Base-by-base conservation (phyloP, 805 yeast genomes). In the Yamadazyma insecticola region DNA sequence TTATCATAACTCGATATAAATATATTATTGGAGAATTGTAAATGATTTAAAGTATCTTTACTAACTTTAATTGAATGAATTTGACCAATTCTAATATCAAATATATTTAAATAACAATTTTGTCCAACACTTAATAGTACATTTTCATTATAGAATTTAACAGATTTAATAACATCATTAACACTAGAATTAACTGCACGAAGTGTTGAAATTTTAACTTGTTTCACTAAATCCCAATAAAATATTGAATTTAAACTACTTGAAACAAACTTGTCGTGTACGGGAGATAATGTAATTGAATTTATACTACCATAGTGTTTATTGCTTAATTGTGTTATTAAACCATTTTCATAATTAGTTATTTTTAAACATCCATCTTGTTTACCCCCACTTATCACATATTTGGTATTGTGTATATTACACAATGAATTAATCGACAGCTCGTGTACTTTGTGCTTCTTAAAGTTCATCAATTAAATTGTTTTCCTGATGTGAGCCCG, bases 71-170 rank as follows among this genome's bases (percentile, higher is more conserved):
- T 14, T 6, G 39, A 19, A 29, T 34, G 41, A 4, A 53, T 37
- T 10, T 26, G 32, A 5, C 18, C 29, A 6, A 26, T 13, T 16
- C 55, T 39, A 24, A 44, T 33, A 32, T 59, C 65, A 36, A 40
- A 53, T 15, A 57, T 29, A 17, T 41, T 41, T 15, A 57, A 26
- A 12, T 32, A 28, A 29, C 49, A 49, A 28, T 48, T 50, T 12
- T 41, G 37, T 2, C 63, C 63, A 32, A 59, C 55, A 13, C 50
- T 30, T 0, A 44, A 52, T 13, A 51, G 24, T 31, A 56, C 22
- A 13, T 43, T 32, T 15, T 43, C 37, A 23, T 41, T 44, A 21
- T 55, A 23, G 13, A 51, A 34, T 29, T 43, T 40, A 22, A 50
- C 40, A 23, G 44, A 52, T 28, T 49, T 40, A 7, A 57, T 39